These are phyloP conservation scores for Solanum tarapatanum DNA, from an alignment of 257 asterid genomes.

Conservation along the genomic window DNA sequence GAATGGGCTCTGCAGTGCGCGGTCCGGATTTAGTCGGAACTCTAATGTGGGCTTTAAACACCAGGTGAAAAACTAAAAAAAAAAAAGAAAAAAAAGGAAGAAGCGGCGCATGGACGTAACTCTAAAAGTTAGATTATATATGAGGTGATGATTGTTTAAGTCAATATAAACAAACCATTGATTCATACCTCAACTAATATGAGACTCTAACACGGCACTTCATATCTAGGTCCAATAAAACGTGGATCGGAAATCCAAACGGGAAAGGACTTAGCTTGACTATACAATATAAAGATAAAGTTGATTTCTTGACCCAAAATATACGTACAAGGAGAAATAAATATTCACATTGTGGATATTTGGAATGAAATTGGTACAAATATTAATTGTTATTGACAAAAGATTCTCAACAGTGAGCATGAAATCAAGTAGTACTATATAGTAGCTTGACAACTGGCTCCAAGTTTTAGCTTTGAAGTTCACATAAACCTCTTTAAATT, in stretches of 20 bases:
- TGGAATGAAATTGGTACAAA: neutral
- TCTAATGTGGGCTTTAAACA: too few relatives aligned
- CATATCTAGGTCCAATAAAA: neutral
- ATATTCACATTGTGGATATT: neutral
- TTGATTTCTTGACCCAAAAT: neutral
- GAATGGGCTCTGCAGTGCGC: too few relatives aligned
- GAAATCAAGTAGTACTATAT: neutral
- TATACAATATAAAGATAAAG: neutral
- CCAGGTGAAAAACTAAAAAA: too few relatives aligned
- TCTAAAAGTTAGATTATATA: too few relatives aligned
- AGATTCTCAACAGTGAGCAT: conserved; percentile 24
- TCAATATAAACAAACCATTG: neutral
- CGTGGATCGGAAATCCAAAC: too few relatives aligned
- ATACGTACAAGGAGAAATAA: neutral
- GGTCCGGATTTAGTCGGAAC: too few relatives aligned
- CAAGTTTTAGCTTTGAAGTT: neutral
- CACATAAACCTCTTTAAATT: neutral
- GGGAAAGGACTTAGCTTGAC: neutral
- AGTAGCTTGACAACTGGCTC: conserved; percentile 18
- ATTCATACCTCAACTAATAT: neutral
- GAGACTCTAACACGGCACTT: neutral
- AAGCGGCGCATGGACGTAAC: neutral
- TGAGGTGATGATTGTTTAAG: neutral
- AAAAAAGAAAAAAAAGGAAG: too few relatives aligned
- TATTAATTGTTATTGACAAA: conserved; percentile 1